These are phyloP conservation scores for Pichia exigua DNA, from an alignment of 805 yeast genomes.

Conservation along the genomic window DNA sequence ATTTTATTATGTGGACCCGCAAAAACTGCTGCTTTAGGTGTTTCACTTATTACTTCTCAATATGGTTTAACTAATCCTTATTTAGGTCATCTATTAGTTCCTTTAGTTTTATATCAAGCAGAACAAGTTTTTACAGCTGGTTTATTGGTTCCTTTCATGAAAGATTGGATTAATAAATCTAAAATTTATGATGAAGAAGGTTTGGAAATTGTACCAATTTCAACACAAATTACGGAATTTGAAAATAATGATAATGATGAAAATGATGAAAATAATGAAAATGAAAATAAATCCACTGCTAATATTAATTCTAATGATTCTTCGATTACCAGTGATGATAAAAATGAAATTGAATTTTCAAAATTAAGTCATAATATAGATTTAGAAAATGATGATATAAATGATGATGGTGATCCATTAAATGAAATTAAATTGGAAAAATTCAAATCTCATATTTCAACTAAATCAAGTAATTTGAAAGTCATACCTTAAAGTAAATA, in stretches of 20 bases:
- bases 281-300: too few relatives aligned
- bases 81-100: constrained; percentile 68
- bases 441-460: background rate
- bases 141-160: constrained; percentile 56
- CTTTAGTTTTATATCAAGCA: constrained; percentile 79
- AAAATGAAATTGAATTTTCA: background rate
- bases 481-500: too few relatives aligned
- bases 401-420: background rate
- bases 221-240: background rate
- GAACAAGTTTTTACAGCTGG: constrained; percentile 84
- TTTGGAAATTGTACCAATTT: background rate
- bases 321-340: background rate
- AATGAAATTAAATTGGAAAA: background rate
- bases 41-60: constrained; percentile 56
- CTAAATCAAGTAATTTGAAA: background rate
- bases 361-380: background rate
- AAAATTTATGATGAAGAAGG: constrained; percentile 11
- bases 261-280: background rate
- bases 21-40: constrained; percentile 88
- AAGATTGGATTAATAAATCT: constrained; percentile 51
- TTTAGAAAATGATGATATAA: background rate
- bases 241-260: background rate
- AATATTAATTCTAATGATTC: background rate
- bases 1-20: constrained; percentile 89
- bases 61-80: constrained; percentile 56